Conservation (phyloP, 2,329 filamentous ascomycete genomes). For the Fusarium tupiense region DNA sequence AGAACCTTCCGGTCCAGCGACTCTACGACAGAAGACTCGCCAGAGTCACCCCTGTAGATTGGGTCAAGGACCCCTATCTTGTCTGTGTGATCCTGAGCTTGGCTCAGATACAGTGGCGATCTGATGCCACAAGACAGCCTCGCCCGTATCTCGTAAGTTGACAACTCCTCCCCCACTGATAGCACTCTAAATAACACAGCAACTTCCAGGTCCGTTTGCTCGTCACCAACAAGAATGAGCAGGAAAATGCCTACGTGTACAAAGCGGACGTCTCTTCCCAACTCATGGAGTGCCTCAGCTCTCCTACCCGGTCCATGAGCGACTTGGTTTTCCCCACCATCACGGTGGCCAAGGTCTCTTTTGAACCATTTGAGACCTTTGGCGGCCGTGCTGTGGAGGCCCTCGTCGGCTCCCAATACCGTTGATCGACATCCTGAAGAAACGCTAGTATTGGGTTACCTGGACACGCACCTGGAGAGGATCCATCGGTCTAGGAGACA, state of each 20-base stretch:
- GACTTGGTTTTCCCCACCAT: neutral
- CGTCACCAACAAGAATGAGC: neutral
- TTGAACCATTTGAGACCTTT: neutral
- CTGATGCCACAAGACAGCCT: neutral
- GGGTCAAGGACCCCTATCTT: neutral
- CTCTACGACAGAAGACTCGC: neutral
- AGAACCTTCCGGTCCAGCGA: neutral
- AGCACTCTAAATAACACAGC: neutral
- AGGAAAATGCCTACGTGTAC: neutral
- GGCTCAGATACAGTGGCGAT: neutral
- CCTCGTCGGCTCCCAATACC: neutral
- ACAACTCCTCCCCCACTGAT: neutral
- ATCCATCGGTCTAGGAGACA: neutral
- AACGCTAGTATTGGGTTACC: no score
- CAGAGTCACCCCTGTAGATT: neutral
- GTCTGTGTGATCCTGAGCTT: neutral
- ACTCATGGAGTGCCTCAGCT: neutral
- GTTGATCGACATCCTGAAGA: rapidly evolving
- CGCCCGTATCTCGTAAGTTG: neutral
- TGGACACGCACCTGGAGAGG: no score
- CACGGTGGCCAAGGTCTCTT: neutral
- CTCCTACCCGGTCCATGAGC: neutral
- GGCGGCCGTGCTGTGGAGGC: neutral
- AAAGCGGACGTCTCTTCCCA: neutral
- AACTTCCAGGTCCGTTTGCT: neutral